Evolutionary conservation across 176 grass and related monocot genomes (phyloP).

Genomic region (Avena atlantica): DNA sequence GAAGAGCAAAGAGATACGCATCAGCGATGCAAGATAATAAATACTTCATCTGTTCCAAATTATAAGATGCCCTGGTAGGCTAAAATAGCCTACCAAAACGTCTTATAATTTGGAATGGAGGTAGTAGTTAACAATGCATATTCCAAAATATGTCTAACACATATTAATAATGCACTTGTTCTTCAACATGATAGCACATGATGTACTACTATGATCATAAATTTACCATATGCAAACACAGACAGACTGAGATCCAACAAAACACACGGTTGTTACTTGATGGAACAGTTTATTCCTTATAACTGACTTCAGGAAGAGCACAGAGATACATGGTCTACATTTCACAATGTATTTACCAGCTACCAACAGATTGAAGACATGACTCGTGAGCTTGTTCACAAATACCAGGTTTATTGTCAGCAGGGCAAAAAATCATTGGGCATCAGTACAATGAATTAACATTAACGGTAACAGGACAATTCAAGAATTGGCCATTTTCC

Average conservation of each 20-base stretch:
- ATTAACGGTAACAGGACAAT: background rate
- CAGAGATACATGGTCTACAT: background rate
- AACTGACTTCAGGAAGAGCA: constrained; percentile 26
- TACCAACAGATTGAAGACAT: background rate
- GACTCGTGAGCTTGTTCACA: background rate
- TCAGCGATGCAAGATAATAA: background rate
- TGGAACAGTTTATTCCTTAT: background rate
- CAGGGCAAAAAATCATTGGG: background rate
- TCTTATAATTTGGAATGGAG: too few relatives aligned
- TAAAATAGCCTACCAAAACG: too few relatives aligned
- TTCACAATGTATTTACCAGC: background rate
- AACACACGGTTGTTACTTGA: background rate
- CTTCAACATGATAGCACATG: constrained; percentile 2
- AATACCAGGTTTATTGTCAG: background rate
- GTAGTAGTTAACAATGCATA: background rate
- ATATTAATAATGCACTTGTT: background rate
- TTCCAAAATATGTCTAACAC: background rate
- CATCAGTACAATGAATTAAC: constrained; percentile 12
- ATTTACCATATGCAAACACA: constrained; percentile 26
- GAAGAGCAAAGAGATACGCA: background rate
- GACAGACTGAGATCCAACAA: background rate
- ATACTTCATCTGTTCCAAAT: too few relatives aligned
- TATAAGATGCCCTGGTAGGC: too few relatives aligned
- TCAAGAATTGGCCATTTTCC: background rate
- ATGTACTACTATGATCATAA: background rate